Percentiles rank a stretch among this genome's conserved stretches.
These are phyloP conservation scores for Alternaria dauci DNA, from an alignment of 2,329 filamentous ascomycete genomes.

Conservation along the genomic window DNA sequence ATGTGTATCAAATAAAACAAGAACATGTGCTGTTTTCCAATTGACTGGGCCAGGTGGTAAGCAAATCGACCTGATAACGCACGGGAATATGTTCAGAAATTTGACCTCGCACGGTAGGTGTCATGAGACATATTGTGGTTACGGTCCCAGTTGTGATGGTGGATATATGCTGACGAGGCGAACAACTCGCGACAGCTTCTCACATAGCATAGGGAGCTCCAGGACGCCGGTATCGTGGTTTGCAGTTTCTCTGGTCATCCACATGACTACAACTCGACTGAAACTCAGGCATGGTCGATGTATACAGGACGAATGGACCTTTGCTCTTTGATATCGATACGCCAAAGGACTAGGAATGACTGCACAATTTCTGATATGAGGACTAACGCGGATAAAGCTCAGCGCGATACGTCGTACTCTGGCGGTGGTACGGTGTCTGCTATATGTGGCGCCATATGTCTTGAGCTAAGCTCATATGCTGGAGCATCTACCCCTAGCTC, in stretches of 20 bases:
- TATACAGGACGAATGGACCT: neutral
- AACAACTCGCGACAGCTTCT: neutral
- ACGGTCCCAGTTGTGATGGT: neutral
- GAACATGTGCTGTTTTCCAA: neutral
- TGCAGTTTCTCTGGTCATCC: too few species aligned
- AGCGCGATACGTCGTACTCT: conserved; percentile 6
- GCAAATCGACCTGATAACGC: neutral
- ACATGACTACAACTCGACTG: neutral
- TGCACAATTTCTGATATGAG: neutral
- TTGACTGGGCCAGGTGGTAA: too few species aligned
- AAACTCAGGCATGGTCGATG: neutral
- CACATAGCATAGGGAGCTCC: neutral
- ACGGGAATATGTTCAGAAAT: neutral
- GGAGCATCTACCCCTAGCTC: neutral
- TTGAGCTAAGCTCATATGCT: conserved; percentile 8
- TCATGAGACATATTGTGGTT: neutral
- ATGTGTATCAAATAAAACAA: neutral
- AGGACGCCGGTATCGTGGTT: neutral
- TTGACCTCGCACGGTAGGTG: neutral
- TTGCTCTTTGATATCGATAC: neutral
- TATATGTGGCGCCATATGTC: neutral
- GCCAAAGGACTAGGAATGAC: neutral
- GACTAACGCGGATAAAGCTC: neutral
- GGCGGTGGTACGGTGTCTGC: conserved; percentile 11
- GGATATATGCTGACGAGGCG: neutral